Evolutionary conservation across 305 asterid species (phyloP), one percentile per base, ranked within the genome.

Genomic region (Fraxinus baroniana): DNA sequence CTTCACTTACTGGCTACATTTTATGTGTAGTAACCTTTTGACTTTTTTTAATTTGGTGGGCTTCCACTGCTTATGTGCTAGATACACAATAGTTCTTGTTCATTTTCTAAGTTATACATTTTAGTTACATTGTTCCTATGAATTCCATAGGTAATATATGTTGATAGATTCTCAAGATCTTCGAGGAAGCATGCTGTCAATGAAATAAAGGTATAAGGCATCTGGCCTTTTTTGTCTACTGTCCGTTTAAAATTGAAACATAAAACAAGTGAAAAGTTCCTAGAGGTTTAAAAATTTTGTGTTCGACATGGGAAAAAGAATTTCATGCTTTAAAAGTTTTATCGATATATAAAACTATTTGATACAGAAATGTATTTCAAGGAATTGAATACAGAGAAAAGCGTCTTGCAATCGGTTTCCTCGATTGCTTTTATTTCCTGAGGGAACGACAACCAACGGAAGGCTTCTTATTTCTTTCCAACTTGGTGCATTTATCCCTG

Each of bases 401-500:
- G 98, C 97, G 79, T 93, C 98, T 80, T 80, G 87, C 90, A 84
- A 89, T 85, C 94, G 71, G 87, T 97, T 89, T 90, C 97, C 99
- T 82, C 93, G 94, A 78, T 87, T 97, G 90, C 97, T 95, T 89
- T 91, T 97, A 91, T 97, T 97, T 93, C 99, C 98, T 0, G 99
- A 97, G 92, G 99, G 99, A 87, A 97, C 98, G 28, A 97, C 98
- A n/a, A 95, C 92, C 91, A 95, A 93, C 74, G 99, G 98, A 90
- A 97, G 97, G 89, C 90, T 81, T 79, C 83, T 95, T 79, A 87
- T 97, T 82, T 94, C 99, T 46, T 97, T 97, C 87, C 98, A 97
- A 87, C 97, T 93, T 30, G 98, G 99, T 79, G 98, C 98, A 22
- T 97, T 97, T 90, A 92, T 97, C 83, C 98, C 99, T 39, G 97